Conservation (phyloP, 1,139 yeast genomes). For the Yarrowia galli region DNA sequence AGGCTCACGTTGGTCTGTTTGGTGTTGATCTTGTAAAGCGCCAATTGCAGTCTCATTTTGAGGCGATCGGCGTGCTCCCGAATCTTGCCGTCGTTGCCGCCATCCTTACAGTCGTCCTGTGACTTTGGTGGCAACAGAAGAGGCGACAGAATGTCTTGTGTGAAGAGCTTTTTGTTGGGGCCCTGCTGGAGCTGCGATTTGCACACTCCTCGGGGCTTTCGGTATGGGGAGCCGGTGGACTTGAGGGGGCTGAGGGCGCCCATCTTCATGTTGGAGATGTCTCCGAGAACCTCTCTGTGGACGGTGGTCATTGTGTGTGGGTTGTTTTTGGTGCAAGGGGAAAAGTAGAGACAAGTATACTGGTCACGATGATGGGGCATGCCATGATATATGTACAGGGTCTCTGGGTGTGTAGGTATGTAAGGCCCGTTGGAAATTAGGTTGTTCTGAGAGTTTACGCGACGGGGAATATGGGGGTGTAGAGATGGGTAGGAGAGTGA, state of each 20-base stretch:
- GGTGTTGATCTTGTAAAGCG: conserved; percentile 74
- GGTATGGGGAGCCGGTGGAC: conserved; percentile 35
- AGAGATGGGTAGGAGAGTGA: background rate
- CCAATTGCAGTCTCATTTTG: conserved; percentile 75
- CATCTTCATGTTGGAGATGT: conserved; percentile 37
- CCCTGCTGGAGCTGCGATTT: background rate
- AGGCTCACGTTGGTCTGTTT: conserved; percentile 57
- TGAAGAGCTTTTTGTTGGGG: conserved; percentile 36
- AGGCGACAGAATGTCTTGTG: conserved; percentile 30
- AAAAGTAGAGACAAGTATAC: background rate
- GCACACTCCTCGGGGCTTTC: conserved; percentile 29
- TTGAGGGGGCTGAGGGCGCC: conserved; percentile 36
- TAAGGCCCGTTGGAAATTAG: conserved; percentile 30
- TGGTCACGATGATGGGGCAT: background rate
- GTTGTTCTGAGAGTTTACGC: conserved; percentile 22
- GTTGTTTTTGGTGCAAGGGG: background rate
- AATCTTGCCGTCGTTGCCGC: conserved; percentile 22
- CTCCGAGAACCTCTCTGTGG: conserved; percentile 38
- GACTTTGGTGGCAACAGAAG: conserved; percentile 37
- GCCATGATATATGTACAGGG: conserved; percentile 33
- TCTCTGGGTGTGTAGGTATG: conserved; percentile 34
- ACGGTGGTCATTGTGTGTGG: conserved; percentile 24
- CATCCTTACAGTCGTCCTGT: background rate
- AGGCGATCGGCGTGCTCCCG: conserved; percentile 63
- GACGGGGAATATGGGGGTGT: background rate